Conservation (phyloP, 2,329 filamentous ascomycete species). For the Tricladium varicosporioides region DNA sequence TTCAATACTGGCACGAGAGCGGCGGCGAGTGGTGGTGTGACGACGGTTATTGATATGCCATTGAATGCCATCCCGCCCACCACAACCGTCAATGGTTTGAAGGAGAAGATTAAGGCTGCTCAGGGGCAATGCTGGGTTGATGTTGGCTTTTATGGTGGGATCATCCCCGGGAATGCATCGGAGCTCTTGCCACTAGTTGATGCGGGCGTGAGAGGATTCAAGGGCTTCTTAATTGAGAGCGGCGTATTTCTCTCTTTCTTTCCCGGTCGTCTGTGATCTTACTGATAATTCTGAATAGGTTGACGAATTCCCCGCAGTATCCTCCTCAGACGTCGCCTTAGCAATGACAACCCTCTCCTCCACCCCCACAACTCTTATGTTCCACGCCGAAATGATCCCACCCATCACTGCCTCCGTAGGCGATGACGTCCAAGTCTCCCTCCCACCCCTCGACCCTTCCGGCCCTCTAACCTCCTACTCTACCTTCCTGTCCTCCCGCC, state of each 20-base stretch:
- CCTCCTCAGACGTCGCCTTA: constrained; percentile 70
- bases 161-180: constrained; percentile 83
- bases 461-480: constrained; percentile 76
- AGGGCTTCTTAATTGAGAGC: constrained; percentile 95
- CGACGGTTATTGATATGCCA: constrained; percentile 96
- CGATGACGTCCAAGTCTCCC: constrained; percentile 69
- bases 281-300: constrained; percentile 52
- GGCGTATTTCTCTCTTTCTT: constrained; percentile 60
- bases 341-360: constrained; percentile 80
- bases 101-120: constrained; percentile 83
- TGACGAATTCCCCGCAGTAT: constrained; percentile 94
- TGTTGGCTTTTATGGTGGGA: constrained; percentile 95
- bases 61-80: constrained; percentile 96
- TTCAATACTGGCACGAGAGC: constrained; percentile 94
- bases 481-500: constrained; percentile 89
- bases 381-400: constrained; percentile 98
- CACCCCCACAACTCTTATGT: constrained; percentile 90
- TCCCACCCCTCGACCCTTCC: constrained; percentile 66
- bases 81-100: constrained; percentile 78
- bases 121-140: constrained; percentile 94
- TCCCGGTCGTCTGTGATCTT: not conserved
- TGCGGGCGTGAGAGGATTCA: constrained; percentile 90
- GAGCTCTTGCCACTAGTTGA: constrained; percentile 79
- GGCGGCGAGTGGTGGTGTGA: constrained; percentile 92
- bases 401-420: constrained; percentile 77